Evolutionary conservation across 345 rosid genomes (phyloP), one percentile per base, ranked within the genome.

Genomic region (Gossypium ekmanianum): DNA sequence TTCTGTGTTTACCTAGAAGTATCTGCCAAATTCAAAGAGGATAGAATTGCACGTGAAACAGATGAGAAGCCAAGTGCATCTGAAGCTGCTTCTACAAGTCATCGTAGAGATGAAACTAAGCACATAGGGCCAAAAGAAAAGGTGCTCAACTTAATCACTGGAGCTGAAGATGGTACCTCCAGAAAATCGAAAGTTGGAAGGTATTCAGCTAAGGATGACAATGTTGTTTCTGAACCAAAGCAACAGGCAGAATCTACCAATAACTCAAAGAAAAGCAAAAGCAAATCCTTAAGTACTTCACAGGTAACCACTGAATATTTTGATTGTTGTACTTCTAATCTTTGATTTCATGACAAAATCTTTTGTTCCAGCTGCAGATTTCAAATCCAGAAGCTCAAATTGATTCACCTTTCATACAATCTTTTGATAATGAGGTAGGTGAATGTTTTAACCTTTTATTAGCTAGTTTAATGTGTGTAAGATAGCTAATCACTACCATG

Each of bases 11-110:
- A 18, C 81, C 34, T 82, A 91, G 98, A 93, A 85, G 87, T 89
- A 68, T 85, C 91, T 73, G 83, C 77, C 73, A 93, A 81, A 82
- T 83, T 89, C 83, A 88, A 87, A 80, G 97, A 88, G 73, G 97
- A 88, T 74, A 87, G 75, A 77, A 80, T 79, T 13, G 73, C 78
- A 12, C 73, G 72, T 64, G 85, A 87, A 75, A 68, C 77, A 73
- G 92, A 88, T 68, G 87, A 84, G 68, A 91, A 84, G 80, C 78
- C 84, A 75, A 69, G 80, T 56, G 76, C 81, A 27, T 91, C 87
- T 27, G 95, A 90, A 83, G 81, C 83, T 74, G 82, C 87, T 48
- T 86, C 88, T 75, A 76, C 79, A 41, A 79, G 85, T 73, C 81
- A 81, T 77, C 66, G 68, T 56, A 76, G 74, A 72, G 88, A 82